phyloP scores from a whole-genome alignment of 2,329 filamentous ascomycete genomes.

The Rhinocladiella similis region DNA sequence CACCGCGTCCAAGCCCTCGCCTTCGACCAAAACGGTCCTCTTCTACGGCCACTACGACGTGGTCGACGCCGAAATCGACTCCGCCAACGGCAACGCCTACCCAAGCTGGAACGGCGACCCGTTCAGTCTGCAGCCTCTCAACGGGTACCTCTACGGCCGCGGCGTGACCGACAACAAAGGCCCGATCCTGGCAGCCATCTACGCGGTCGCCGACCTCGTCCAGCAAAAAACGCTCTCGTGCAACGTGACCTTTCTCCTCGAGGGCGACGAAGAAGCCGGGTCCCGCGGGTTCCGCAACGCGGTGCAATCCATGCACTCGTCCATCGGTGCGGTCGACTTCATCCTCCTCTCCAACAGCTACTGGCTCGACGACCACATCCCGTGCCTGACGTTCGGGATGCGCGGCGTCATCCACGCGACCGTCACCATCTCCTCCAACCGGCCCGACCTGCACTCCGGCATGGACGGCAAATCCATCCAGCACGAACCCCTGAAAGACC shows the following conservation, averaged over 20 bases:
- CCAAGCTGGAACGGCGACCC: constrained; percentile 80
- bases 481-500: constrained; percentile 87
- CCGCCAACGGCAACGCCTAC: constrained; percentile 1
- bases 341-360: constrained; percentile 96
- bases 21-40: constrained; percentile 71
- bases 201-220: constrained; percentile 85
- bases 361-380: constrained; percentile 95
- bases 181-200: constrained; percentile 88
- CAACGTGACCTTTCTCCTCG: constrained; percentile 90
- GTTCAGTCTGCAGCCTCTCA: constrained; percentile 83
- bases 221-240: constrained; percentile 81
- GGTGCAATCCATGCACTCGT: constrained; percentile 73
- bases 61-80: constrained; percentile 70
- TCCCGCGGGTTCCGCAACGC: constrained; percentile 87
- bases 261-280: constrained; percentile 94
- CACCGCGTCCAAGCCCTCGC: constrained; percentile 45
- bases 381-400: constrained; percentile 91
- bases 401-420: constrained; percentile 93
- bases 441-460: constrained; percentile 89
- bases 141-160: constrained; percentile 91
- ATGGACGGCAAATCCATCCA: constrained; percentile 89
- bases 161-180: constrained; percentile 99
- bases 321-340: constrained; percentile 90
- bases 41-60: constrained; percentile 99
- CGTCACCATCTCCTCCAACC: constrained; percentile 79